Evolutionary conservation across 495 filamentous ascomycete genomes (phyloP).

Genomic region (Hyaloscypha finlandica): DNA sequence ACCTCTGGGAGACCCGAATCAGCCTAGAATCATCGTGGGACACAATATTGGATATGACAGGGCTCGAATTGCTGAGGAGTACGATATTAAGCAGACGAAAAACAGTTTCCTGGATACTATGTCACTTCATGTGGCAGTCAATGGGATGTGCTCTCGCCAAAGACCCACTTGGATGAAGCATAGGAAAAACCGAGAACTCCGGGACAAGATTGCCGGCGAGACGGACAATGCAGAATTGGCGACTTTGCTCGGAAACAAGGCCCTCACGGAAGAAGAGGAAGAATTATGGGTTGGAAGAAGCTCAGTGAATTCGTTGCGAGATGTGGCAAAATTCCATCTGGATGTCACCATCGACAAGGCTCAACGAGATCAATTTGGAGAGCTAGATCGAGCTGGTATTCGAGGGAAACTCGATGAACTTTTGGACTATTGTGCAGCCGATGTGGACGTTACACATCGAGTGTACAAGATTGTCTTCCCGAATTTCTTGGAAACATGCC

Average conservation of each 20-base stretch:
- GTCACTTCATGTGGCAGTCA: slow-evolving; percentile 96
- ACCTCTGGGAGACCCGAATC: slow-evolving; percentile 73
- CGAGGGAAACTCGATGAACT: slow-evolving; percentile 72
- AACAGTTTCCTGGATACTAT: slow-evolving; percentile 97
- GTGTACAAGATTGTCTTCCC: slow-evolving; percentile 93
- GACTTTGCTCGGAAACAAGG: slow-evolving; percentile 65
- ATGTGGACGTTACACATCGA: slow-evolving; percentile 88
- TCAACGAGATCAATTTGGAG: slow-evolving; percentile 82
- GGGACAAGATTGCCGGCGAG: slow-evolving; percentile 76
- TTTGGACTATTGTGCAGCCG: slow-evolving; percentile 92
- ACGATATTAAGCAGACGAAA: slow-evolving; percentile 74
- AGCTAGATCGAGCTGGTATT: slow-evolving; percentile 71
- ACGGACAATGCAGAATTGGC: slow-evolving; percentile 70
- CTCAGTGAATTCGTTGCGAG: slow-evolving; percentile 90
- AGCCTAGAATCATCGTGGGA: slow-evolving; percentile 77
- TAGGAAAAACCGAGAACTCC: slow-evolving; percentile 81
- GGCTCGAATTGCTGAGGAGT: slow-evolving; percentile 87
- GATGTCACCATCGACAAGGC: slow-evolving; percentile 90
- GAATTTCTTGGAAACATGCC: slow-evolving; percentile 82
- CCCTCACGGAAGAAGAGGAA: slow-evolving; percentile 78
- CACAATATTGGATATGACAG: slow-evolving; percentile 98
- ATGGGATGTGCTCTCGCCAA: slow-evolving; percentile 98
- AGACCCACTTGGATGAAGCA: slow-evolving; percentile 96
- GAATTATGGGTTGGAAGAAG: slow-evolving; percentile 95
- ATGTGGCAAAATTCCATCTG: slow-evolving; percentile 97